Conservation (phyloP, 257 asterid genomes). For the Penstemon davidsonii region DNA sequence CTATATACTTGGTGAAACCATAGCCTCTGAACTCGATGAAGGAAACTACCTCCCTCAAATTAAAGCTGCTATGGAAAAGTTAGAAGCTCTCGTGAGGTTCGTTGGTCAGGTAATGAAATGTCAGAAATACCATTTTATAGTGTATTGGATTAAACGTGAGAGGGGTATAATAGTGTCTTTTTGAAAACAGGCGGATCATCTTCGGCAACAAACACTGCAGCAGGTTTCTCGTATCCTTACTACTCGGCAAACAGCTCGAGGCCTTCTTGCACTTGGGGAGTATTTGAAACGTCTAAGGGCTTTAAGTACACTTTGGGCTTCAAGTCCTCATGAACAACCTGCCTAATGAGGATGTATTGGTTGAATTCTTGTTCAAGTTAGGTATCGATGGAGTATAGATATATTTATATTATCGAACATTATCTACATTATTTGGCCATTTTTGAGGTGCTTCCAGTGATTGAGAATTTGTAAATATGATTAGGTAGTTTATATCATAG, state of each 20-base stretch:
- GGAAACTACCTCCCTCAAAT: slow-evolving; percentile 63
- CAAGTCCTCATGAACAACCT: slow-evolving; percentile 33
- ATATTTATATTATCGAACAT: not conserved
- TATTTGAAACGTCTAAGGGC: slow-evolving; percentile 50
- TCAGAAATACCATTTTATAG: not conserved
- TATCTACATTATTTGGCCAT: slow-evolving; percentile 12
- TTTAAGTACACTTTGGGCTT: slow-evolving; percentile 46
- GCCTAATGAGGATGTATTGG: slow-evolving; percentile 3
- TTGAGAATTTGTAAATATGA: slow-evolving; percentile 38
- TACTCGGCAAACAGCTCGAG: slow-evolving; percentile 45
- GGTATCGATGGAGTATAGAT: slow-evolving; percentile 6
- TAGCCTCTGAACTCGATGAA: slow-evolving; percentile 58
- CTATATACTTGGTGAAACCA: slow-evolving; percentile 50
- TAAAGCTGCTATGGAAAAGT: slow-evolving; percentile 62
- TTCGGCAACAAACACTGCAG: slow-evolving; percentile 50
- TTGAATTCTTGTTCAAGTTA: not conserved
- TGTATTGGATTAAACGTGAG: not conserved
- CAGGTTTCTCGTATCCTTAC: slow-evolving; percentile 46
- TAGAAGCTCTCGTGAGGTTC: slow-evolving; percentile 67
- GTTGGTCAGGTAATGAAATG: slow-evolving; percentile 65
- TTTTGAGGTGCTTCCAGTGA: slow-evolving; percentile 36
- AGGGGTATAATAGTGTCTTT: not conserved
- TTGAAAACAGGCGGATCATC: slow-evolving; percentile 52
- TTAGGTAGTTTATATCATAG: slow-evolving; percentile 16
- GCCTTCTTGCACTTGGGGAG: slow-evolving; percentile 55